These are phyloP conservation scores for Acer saccharum DNA, from an alignment of 345 rosid genomes.

Conservation along the genomic window DNA sequence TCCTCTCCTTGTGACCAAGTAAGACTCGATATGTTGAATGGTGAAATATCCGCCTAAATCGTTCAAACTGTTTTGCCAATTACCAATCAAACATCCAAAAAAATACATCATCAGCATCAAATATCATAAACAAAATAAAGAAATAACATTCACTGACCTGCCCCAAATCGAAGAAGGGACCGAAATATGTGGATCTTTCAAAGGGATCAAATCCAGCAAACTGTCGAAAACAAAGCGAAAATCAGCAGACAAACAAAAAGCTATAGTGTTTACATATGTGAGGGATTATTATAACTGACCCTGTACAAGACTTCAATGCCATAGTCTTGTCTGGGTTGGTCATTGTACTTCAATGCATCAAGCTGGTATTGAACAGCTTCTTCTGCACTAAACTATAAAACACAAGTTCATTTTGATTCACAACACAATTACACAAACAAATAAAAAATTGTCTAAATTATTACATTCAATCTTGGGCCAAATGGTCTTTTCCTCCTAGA, in stretches of 20 bases:
- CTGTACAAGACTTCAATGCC: constrained; percentile 92
- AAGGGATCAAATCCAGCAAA: constrained; percentile 98
- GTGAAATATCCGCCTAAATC: constrained; percentile 92
- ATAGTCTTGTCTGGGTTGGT: constrained; percentile 83
- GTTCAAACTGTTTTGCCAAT: constrained; percentile 62
- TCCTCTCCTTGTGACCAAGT: constrained; percentile 86
- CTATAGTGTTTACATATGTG: neutral
- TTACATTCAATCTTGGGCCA: constrained; percentile 88
- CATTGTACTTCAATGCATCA: constrained; percentile 84
- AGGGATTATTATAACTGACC: constrained; percentile 40
- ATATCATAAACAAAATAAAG: neutral
- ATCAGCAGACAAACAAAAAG: constrained; percentile 3
- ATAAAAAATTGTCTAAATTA: neutral
- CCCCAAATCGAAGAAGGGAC: constrained; percentile 87
- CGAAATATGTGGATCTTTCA: constrained; percentile 91
- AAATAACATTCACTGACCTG: constrained; percentile 51
- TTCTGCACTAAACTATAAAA: constrained; percentile 84
- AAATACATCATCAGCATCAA: neutral
- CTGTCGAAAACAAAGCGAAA: constrained; percentile 37
- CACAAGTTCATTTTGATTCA: constrained; percentile 23
- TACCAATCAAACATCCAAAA: constrained; percentile 3
- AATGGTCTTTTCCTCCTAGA: constrained; percentile 83
- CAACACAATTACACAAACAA: constrained; percentile 9
- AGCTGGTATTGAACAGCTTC: constrained; percentile 82
- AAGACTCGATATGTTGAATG: constrained; percentile 86